Evolutionary conservation across 257 asterid genomes (phyloP), one percentile per base, ranked within the genome.

Genomic region (Nicotiana undulata): DNA sequence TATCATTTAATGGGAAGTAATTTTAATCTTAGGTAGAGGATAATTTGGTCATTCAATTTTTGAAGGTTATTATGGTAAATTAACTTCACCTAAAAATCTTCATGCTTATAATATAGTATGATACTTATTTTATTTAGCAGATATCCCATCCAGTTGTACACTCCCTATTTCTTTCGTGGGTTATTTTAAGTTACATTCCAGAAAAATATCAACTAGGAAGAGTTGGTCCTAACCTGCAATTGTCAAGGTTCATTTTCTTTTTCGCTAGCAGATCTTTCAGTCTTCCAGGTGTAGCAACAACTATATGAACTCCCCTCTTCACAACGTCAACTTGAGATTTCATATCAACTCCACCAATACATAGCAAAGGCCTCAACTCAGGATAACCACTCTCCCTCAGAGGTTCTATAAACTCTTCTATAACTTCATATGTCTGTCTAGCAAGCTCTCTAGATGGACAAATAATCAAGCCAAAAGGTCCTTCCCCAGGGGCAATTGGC

Each of bases 391-490:
- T 83, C 84, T 90, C 92, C 84, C 79, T 93, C 92, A 94, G 84
- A 6, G 94, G 89, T 76, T 81, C 88, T 81, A 94, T 88, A 89
- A 94, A 94, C 76, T 92, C 83, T 79, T 91, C 94, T 68, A 94
- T 92, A 61, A 94, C 98, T 82, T 94, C 97, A 64, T 79, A 91
- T 13, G 97, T 94, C 83, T 94, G 98, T 83, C 97, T 90, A 5
- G 97, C 98, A 79, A 94, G 90, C 85, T 94, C 97, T 80, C 98
- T 91, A 55, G 97, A 94, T 22, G 98, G 97, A 79, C 98, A 94
- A 79, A 92, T 80, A 75, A 94, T 85, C 87, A 94, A 88, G 29
- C 98, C 97, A 82, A 91, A 90, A 0, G 98, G 98, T 9, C 97
- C 97, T 85, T 92, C 97, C 24, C 97, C 97, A 18, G 95, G 92